A percentile compares a stretch with the other conserved stretches of the same genome.
Conservation (phyloP, 257 asterid genomes). For the Solanum corneliomulleri region DNA sequence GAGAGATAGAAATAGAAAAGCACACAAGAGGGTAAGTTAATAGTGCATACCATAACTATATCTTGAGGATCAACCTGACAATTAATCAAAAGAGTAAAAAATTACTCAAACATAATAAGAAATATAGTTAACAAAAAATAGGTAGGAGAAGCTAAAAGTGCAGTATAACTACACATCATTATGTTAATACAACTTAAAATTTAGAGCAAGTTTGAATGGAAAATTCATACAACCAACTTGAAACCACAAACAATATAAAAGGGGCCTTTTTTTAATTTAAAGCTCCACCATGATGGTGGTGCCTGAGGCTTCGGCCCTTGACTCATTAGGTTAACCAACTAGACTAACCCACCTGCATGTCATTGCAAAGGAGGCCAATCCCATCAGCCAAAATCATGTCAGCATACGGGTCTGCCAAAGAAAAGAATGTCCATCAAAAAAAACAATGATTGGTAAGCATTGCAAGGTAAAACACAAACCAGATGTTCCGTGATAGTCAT, state of each 20-base stretch:
- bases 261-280: not conserved
- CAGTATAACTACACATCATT: not conserved
- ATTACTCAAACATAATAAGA: not conserved
- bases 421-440: not conserved
- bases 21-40: not conserved
- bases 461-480: not conserved
- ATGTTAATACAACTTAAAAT: not conserved
- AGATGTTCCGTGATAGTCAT: not conserved
- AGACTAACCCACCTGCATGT: constrained; percentile 30
- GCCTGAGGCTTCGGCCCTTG: not conserved
- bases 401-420: constrained; percentile 22
- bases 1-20: not conserved
- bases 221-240: not conserved
- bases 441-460: not conserved
- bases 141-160: not conserved
- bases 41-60: constrained; percentile 76
- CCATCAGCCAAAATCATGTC: constrained; percentile 53
- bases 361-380: constrained; percentile 32
- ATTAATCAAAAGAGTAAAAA: not conserved
- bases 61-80: constrained; percentile 96
- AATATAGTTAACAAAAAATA: not conserved
- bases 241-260: not conserved
- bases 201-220: not conserved
- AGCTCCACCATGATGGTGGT: not conserved
- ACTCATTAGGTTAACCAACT: not conserved